Base-by-base conservation (phyloP, 2,329 filamentous ascomycete genomes). In the Fusarium tjaetaba region DNA sequence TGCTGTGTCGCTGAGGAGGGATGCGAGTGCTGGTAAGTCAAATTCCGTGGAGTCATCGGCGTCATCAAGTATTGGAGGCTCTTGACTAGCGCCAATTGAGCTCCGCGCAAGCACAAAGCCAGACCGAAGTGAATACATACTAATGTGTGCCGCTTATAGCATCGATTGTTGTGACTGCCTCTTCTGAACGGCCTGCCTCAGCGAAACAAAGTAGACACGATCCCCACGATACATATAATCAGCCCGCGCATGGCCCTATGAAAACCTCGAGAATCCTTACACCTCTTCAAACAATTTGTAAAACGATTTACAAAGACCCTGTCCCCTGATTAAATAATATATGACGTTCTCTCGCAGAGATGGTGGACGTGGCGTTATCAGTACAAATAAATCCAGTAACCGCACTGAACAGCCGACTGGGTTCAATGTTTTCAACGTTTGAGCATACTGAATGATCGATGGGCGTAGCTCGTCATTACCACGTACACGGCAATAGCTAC, bases 1-100 rank as follows among this genome's bases (percentile, higher is more conserved):
- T 88, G 86, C 79, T 88, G 85, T 71, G 83, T 85, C 61, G 81
- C 83, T 48, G 86, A 88, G 63, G 86, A 87, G 72, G 83, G 81
- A 36, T 88, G 86, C 78, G 86, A 88, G 75, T 85, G 84, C 73
- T 88, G 86, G 84, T 83, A 81, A 55, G 75, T 74, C 15, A 39
- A 53, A 42, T 30, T 51, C n/a, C 48, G 26, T 61, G 22, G 18
- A 39, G 41, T 52, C 59, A 51, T 60, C 43, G 58, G 51, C 49
- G 49, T 57, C 38, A 46, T 72, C 57, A 63, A 58, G 38, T 32
- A 53, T 69, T 51, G 67, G 59, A 64, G n/a, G 55, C 26, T 52
- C 30, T 32, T 51, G 34, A 39, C 42, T 41, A 42, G 53, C 53
- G 42, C 41, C 45, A 58, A 49, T 52, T 62, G 43, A 59, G 61